phyloP scores from a whole-genome alignment of 352 stramenopile genomes.

The Globisporangium abappressorium region DNA sequence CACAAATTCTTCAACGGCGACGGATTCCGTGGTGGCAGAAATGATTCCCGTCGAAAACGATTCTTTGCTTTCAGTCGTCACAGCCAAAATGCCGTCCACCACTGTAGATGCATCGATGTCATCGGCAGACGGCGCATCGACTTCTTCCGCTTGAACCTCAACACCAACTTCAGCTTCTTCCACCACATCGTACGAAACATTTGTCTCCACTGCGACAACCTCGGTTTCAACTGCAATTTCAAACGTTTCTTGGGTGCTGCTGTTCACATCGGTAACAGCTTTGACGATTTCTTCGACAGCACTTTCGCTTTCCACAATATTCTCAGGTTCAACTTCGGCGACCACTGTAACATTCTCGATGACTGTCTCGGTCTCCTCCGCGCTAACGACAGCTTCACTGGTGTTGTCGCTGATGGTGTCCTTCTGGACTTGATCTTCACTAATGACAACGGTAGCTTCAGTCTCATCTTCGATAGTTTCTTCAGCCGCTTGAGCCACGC shows the following conservation, averaged over 20 bases:
- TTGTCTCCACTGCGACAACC: background rate
- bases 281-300: background rate
- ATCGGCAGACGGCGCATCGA: background rate
- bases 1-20: background rate
- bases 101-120: background rate
- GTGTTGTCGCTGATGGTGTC: background rate
- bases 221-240: background rate
- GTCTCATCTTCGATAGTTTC: background rate
- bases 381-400: background rate
- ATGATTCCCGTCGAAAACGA: background rate
- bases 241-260: background rate
- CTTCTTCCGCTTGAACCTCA: background rate
- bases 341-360: background rate
- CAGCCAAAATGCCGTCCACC: background rate
- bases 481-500: background rate
- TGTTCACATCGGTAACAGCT: background rate
- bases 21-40: background rate
- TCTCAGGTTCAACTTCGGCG: background rate
- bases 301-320: background rate
- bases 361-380: background rate
- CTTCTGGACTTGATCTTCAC: background rate
- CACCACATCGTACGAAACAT: background rate
- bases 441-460: background rate
- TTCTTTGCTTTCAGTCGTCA: background rate
- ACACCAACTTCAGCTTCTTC: background rate